Conservation (phyloP, 78 protist genomes). For the Isochrysis galbana region DNA sequence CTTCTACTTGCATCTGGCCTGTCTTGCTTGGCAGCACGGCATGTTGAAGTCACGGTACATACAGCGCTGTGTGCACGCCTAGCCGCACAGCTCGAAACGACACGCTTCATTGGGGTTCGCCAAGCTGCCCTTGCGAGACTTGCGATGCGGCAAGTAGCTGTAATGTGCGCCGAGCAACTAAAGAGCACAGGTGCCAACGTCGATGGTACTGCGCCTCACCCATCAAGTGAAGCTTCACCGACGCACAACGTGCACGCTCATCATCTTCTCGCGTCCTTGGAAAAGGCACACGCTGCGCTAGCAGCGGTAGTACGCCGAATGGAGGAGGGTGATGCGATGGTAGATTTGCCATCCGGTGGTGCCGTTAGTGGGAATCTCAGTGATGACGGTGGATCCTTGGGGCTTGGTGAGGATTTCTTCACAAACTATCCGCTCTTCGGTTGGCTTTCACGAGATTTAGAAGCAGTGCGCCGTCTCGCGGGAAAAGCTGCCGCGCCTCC, state of each 20-base stretch:
- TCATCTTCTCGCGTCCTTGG: neutral
- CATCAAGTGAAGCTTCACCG: neutral
- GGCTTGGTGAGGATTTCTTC: neutral
- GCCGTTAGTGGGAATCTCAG: neutral
- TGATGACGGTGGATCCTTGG: neutral
- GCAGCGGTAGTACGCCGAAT: neutral
- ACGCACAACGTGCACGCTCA: neutral
- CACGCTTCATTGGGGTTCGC: neutral
- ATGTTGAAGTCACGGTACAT: neutral
- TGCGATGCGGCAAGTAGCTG: neutral
- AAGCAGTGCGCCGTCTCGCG: neutral
- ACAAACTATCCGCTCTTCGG: neutral
- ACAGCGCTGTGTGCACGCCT: neutral
- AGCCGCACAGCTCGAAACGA: neutral
- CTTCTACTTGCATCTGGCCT: neutral
- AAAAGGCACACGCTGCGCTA: neutral
- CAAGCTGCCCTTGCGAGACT: neutral
- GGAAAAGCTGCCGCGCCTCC: neutral
- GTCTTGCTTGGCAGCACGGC: neutral
- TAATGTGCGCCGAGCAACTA: neutral
- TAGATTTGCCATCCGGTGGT: neutral
- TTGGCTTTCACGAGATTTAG: neutral
- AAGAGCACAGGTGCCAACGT: no score
- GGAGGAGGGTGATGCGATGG: neutral
- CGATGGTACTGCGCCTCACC: neutral